Evolutionary conservation across 1,284 basidiomycete genomes (phyloP).

Genomic region (Cerrena zonata): DNA sequence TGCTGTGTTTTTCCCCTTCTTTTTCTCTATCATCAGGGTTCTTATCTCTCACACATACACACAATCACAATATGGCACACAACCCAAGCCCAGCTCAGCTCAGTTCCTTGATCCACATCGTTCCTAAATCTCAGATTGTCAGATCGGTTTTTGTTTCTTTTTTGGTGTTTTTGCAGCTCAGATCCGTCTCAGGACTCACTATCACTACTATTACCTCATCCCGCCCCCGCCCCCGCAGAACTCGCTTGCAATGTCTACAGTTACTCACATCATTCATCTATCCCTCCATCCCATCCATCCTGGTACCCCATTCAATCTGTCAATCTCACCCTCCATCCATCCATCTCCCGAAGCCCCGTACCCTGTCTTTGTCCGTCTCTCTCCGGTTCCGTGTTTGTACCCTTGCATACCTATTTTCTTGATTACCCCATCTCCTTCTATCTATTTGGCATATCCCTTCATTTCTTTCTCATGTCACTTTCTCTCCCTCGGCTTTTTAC

Average conservation of each 20-base stretch:
- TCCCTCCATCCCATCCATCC: conserved; percentile 12
- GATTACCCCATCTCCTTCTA: not conserved
- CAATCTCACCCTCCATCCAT: no score
- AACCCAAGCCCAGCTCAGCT: not conserved
- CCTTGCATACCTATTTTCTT: conserved; percentile 6
- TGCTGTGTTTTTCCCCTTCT: conserved; percentile 9
- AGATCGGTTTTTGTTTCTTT: no score
- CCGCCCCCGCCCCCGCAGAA: no score
- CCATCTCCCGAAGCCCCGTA: conserved; percentile 1
- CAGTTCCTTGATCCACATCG: not conserved
- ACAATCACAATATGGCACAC: not conserved
- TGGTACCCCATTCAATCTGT: conserved; percentile 3
- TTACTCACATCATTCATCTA: conserved; percentile 4
- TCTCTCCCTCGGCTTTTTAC: not conserved
- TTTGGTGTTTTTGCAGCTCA: no score
- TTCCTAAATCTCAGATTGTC: not conserved
- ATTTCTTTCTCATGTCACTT: conserved; percentile 1
- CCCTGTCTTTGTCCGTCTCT: conserved; percentile 6
- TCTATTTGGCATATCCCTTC: not conserved
- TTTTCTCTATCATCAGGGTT: conserved; percentile 10
- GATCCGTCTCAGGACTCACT: no score
- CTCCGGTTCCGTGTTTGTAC: not conserved
- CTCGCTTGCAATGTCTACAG: not conserved
- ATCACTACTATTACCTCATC: no score
- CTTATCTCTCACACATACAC: not conserved